phyloP scores from a whole-genome alignment of 2,329 filamentous ascomycete genomes.

The Trichoderma aggressivum region DNA sequence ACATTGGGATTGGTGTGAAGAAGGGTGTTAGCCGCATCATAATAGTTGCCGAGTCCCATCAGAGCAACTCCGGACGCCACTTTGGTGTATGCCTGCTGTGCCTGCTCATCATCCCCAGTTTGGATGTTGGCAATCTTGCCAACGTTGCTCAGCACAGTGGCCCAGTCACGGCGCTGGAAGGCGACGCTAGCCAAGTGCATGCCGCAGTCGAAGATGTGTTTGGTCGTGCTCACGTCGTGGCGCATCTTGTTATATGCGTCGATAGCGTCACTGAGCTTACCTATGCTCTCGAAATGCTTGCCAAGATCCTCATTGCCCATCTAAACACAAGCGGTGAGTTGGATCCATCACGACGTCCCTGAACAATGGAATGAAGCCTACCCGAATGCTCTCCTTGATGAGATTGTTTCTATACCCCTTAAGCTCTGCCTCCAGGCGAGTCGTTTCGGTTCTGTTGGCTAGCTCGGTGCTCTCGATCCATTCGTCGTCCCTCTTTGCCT shows the following conservation, averaged over 20 bases:
- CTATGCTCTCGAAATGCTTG: conserved; percentile 74
- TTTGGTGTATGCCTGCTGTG: conserved; percentile 47
- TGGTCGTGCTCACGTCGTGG: conserved; percentile 78
- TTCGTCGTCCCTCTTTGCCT: conserved; percentile 62
- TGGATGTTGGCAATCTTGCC: conserved; percentile 60
- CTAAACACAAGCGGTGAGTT: conserved; percentile 41
- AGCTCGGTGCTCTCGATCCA: conserved; percentile 72
- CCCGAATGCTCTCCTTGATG: conserved; percentile 93
- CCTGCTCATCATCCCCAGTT: conserved; percentile 45
- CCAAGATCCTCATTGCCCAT: conserved; percentile 95
- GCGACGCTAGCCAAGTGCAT: conserved; percentile 74
- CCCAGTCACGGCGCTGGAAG: conserved; percentile 75
- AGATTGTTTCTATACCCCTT: conserved; percentile 95
- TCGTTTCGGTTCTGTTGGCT: conserved; percentile 65
- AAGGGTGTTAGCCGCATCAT: conserved; percentile 69
- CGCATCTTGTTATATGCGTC: conserved; percentile 85
- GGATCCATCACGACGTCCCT: not conserved
- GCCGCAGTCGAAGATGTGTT: conserved; percentile 79
- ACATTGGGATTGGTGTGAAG: conserved; percentile 56
- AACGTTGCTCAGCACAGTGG: conserved; percentile 57
- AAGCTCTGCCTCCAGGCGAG: conserved; percentile 77
- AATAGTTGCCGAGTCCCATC: conserved; percentile 45
- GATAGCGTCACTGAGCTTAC: conserved; percentile 67
- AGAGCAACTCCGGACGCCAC: conserved; percentile 51
- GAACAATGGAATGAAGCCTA: conserved; percentile 36